Percentiles rank a stretch among this genome's conserved stretches.
These are phyloP conservation scores for Xerocomellus amylosporus DNA, from an alignment of 768 basidiomycete species.

Conservation along the genomic window DNA sequence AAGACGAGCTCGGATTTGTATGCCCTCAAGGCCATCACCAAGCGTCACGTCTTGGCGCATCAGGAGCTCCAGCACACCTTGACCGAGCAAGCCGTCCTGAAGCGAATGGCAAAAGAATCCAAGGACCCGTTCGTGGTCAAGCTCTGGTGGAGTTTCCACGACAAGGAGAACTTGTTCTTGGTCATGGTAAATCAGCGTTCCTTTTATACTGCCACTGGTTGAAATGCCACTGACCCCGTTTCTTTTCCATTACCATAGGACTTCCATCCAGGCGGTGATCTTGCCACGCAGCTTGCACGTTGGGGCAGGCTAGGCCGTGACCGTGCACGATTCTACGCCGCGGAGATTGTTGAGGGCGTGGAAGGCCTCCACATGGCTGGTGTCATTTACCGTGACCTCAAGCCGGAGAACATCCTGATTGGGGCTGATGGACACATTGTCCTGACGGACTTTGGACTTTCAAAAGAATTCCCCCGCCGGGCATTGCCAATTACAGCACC, in stretches of 20 bases:
- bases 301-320: conserved; percentile 94
- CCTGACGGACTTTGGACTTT: conserved; percentile 94
- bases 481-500: conserved; percentile 46
- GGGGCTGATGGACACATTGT: conserved; percentile 94
- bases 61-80: conserved; percentile 96
- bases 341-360: conserved; percentile 95
- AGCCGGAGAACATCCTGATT: conserved; percentile 96
- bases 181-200: conserved; percentile 67
- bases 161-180: conserved; percentile 94
- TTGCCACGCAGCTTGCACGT: conserved; percentile 94
- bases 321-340: conserved; percentile 94
- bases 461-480: conserved; percentile 81
- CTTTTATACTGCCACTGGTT: conserved; percentile 12
- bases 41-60: conserved; percentile 93
- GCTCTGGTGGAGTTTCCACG: conserved; percentile 97
- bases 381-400: conserved; percentile 96
- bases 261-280: conserved; percentile 94
- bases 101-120: conserved; percentile 86
- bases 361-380: conserved; percentile 92
- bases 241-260: conserved; percentile 47
- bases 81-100: conserved; percentile 94
- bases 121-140: conserved; percentile 94
- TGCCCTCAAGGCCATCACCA: conserved; percentile 97
- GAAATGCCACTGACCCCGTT: conserved; percentile 10
- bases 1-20: conserved; percentile 70